Evolutionary conservation across 2,329 filamentous ascomycete genomes (phyloP).

Genomic region (Botryosphaeria dothidea): DNA sequence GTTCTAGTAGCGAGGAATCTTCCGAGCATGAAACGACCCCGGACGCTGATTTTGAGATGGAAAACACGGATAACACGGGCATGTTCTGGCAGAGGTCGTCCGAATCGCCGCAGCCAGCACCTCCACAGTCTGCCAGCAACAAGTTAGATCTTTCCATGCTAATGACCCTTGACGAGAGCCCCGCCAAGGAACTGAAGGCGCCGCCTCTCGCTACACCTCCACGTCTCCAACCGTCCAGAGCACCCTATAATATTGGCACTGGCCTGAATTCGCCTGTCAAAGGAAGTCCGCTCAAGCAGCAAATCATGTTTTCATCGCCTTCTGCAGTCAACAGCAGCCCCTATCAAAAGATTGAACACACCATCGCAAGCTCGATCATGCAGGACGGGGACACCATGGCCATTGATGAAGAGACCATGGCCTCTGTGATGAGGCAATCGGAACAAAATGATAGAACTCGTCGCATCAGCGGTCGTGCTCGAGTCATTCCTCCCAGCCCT

Average conservation of each 20-base stretch:
- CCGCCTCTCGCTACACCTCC: neutral
- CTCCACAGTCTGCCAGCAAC: conserved; percentile 27
- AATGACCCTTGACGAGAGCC: conserved; percentile 33
- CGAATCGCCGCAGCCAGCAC: conserved; percentile 27
- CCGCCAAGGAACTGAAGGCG: neutral
- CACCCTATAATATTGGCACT: conserved; percentile 12
- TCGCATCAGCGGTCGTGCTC: neutral
- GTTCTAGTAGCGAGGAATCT: conserved; percentile 27
- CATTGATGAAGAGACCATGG: neutral
- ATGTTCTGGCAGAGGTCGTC: conserved; percentile 36
- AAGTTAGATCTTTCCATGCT: conserved; percentile 35
- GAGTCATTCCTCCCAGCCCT: conserved; percentile 6
- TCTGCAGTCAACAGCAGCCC: conserved; percentile 16
- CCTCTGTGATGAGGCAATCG: neutral
- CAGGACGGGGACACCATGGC: neutral
- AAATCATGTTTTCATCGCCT: conserved; percentile 14
- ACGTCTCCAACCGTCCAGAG: neutral
- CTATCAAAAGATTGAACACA: conserved; percentile 8
- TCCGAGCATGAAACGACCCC: conserved; percentile 31
- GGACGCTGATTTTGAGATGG: neutral
- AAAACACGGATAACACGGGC: conserved; percentile 32
- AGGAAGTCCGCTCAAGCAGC: conserved; percentile 17
- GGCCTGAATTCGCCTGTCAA: neutral
- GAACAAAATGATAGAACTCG: neutral
- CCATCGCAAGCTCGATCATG: conserved; percentile 10